phyloP scores from a whole-genome alignment of 805 yeast genomes.

The Blastobotrys chiropterorum region DNA sequence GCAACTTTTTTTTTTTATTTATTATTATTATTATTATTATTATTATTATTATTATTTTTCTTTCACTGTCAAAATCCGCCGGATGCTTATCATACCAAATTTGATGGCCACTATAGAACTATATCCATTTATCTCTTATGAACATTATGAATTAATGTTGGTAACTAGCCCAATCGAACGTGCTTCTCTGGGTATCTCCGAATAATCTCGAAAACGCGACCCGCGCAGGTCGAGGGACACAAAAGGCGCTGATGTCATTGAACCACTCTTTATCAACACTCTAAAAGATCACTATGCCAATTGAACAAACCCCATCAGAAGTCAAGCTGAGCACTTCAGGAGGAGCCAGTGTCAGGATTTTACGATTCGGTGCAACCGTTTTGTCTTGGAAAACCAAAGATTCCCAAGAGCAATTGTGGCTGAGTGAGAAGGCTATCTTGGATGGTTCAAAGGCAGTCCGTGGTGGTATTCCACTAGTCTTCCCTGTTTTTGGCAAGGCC shows the following conservation, averaged over 20 bases:
- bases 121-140: no score
- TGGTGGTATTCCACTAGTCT: conserved; percentile 95
- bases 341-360: conserved; percentile 58
- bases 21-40: no score
- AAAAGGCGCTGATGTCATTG: neutral
- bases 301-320: conserved; percentile 57
- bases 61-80: no score
- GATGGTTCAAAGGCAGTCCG: conserved; percentile 94
- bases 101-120: no score
- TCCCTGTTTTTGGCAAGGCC: conserved; percentile 77
- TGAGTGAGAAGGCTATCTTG: conserved; percentile 52
- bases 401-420: conserved; percentile 80
- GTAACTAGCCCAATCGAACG: no score
- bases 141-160: no score
- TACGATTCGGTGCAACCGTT: conserved; percentile 85
- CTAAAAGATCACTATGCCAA: conserved; percentile 43
- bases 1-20: no score
- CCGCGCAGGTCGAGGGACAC: neutral
- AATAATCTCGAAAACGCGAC: no score
- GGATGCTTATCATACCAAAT: no score
- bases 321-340: conserved; percentile 51
- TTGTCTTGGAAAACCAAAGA: conserved; percentile 64
- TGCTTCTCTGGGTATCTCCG: no score
- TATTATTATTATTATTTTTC: no score
- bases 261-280: neutral